Conservation (phyloP, 2,329 filamentous ascomycete species). For the Cordyceps cateniannulata region DNA sequence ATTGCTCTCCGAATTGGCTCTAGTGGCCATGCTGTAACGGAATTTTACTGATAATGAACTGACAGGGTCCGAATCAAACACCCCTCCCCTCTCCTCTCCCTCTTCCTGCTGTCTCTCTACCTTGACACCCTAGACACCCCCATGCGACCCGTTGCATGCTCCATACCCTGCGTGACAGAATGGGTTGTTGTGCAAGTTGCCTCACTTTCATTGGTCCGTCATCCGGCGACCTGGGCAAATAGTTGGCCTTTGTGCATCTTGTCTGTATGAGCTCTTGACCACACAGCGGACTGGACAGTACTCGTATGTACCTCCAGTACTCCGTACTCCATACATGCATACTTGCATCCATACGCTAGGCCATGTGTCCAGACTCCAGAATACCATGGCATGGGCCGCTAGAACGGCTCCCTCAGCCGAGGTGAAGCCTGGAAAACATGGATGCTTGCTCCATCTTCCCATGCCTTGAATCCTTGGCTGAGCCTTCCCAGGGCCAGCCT, state of each 20-base stretch:
- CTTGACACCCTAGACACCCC: not conserved
- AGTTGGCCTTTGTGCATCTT: not conserved
- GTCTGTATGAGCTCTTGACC: not conserved
- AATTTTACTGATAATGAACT: conserved; percentile 7
- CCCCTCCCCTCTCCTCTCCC: not conserved
- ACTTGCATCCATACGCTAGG: not conserved
- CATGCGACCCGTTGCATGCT: conserved; percentile 9
- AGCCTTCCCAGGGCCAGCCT: conserved; percentile 1
- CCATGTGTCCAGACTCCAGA: conserved; percentile 12
- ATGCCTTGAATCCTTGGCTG: conserved; percentile 10
- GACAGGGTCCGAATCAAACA: conserved; percentile 1
- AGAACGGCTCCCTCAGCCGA: conserved; percentile 11
- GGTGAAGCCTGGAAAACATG: conserved; percentile 9
- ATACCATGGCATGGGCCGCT: conserved; percentile 5
- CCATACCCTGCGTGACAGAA: conserved; percentile 10
- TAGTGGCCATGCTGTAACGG: conserved; percentile 6
- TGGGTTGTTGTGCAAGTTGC: not conserved
- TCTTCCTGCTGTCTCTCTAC: not conserved
- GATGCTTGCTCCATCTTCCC: conserved; percentile 10
- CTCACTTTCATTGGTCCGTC: conserved; percentile 1
- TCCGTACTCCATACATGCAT: no score
- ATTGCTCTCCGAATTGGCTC: not conserved
- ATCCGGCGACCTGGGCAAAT: not conserved
- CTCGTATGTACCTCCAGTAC: not conserved
- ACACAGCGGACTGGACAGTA: conserved; percentile 1